Evolutionary conservation across 805 yeast species (phyloP), one percentile per base, ranked within the genome.

Genomic region (Zygotorulaspora sp.): DNA sequence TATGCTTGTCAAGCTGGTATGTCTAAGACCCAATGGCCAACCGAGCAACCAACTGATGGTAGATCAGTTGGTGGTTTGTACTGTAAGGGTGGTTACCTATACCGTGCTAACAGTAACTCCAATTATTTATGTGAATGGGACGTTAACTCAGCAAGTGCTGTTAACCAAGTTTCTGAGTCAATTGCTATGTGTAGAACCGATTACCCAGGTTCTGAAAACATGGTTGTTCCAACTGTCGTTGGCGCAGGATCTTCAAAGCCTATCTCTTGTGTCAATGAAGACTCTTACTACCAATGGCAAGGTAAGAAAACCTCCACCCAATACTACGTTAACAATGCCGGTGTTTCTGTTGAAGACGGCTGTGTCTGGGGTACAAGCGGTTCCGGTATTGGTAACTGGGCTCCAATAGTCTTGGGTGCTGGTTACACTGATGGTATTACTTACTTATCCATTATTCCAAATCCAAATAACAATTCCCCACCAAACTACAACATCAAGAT

Each of bases 11-110:
- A 88, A 72, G 79, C 96, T 29, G 98, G 97, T 76, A 86, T 87
- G 96, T 86, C 97, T 58, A 90, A 90, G 79, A 87, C 97, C 40
- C 98, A 90, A 72, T 90, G 95, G 95, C 97, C 97, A 47, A 67
- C 80, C 30, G 49, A 61, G 38, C 98, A 90, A 72, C 97, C 97
- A 40, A 49, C 83, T 38, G 75, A 70, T 63, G 97, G 97, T 70
- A 83, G 82, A 40, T 83, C 97, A 30, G 78, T 90, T 50, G 98
- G 98, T 68, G 98, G 98, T 62, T 76, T 90, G 55, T 63, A 67
- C 55, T 90, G 98, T 76, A 74, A 82, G 65, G 66, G 68, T 61
- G 97, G 97, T 52, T 77, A 77, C 69, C 74, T 90, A 46, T 79
- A 86, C 83, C 83, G 80, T 63, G 68, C 95, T 48, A 85, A 86